A percentile compares a stretch with the other conserved stretches of the same genome.
Conservation (phyloP, 441 rosid genomes). For the Sinapis alba region DNA sequence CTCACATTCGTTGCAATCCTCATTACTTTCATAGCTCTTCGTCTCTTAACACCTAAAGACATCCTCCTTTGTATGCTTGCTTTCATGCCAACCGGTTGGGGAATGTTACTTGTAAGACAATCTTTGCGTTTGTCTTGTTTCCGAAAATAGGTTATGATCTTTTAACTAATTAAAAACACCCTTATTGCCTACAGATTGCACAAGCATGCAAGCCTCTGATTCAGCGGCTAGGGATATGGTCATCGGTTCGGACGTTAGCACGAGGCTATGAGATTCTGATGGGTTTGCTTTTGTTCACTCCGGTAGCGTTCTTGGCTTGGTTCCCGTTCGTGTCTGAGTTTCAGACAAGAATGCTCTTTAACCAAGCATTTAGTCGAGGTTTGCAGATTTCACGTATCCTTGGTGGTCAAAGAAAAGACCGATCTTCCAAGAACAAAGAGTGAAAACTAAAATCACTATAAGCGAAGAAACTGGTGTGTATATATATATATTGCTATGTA, state of each 20-base stretch:
- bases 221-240: conserved; percentile 65
- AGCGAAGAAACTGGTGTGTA: conserved; percentile 44
- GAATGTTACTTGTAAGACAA: conserved; percentile 72
- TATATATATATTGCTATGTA: conserved; percentile 51
- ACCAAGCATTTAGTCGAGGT: conserved; percentile 97
- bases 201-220: conserved; percentile 81
- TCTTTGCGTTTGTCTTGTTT: background rate
- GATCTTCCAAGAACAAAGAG: conserved; percentile 57
- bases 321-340: conserved; percentile 91
- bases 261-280: conserved; percentile 76
- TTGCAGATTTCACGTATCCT: conserved; percentile 90
- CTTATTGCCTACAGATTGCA: conserved; percentile 51
- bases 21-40: conserved; percentile 53
- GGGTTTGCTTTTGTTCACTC: conserved; percentile 86
- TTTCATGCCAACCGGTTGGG: conserved; percentile 89
- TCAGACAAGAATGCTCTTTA: conserved; percentile 93
- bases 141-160: background rate
- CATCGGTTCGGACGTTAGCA: conserved; percentile 70
- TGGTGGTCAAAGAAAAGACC: conserved; percentile 70
- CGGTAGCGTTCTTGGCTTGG: conserved; percentile 91
- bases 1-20: conserved; percentile 51
- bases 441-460: conserved; percentile 22
- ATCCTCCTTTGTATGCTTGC: conserved; percentile 67
- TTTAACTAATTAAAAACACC: background rate
- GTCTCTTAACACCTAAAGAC: conserved; percentile 53